Evolutionary conservation across 305 asterid genomes (phyloP).

Genomic region (Vinca major): DNA sequence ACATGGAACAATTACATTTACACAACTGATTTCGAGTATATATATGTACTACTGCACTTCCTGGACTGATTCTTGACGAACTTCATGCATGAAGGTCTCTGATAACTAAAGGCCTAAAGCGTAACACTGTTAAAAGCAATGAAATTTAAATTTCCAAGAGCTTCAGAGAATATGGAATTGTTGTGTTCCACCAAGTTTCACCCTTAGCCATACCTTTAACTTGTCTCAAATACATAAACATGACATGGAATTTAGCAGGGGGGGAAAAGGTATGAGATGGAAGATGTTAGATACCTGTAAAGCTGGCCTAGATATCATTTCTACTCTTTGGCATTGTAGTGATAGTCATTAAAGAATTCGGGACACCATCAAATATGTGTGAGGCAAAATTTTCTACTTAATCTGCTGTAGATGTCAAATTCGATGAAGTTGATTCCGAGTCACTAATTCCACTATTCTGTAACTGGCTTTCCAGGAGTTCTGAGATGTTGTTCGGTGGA

Average conservation of each 20-base stretch:
- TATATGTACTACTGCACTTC: no score
- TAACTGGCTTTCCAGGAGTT: slow-evolving; percentile 45
- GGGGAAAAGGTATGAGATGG: neutral
- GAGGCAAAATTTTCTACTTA: slow-evolving; percentile 20
- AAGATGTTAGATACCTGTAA: slow-evolving; percentile 9
- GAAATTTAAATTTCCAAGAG: neutral
- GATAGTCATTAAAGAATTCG: neutral
- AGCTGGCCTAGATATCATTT: slow-evolving; percentile 5
- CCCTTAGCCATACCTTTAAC: neutral
- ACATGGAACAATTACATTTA: neutral
- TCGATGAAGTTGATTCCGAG: slow-evolving; percentile 23
- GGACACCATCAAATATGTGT: neutral
- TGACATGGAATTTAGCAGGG: no score
- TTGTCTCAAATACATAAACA: neutral
- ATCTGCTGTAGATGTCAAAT: slow-evolving; percentile 25
- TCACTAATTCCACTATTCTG: slow-evolving; percentile 25
- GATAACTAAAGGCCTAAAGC: neutral
- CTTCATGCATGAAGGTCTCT: neutral
- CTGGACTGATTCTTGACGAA: neutral
- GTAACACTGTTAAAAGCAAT: neutral
- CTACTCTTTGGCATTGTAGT: slow-evolving; percentile 1
- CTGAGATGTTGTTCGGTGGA: slow-evolving; percentile 47
- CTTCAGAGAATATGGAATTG: neutral
- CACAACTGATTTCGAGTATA: neutral
- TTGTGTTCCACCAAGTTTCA: no score